Conservation (phyloP, 1,139 yeast species). For the Arxiozyma slooffiae region DNA sequence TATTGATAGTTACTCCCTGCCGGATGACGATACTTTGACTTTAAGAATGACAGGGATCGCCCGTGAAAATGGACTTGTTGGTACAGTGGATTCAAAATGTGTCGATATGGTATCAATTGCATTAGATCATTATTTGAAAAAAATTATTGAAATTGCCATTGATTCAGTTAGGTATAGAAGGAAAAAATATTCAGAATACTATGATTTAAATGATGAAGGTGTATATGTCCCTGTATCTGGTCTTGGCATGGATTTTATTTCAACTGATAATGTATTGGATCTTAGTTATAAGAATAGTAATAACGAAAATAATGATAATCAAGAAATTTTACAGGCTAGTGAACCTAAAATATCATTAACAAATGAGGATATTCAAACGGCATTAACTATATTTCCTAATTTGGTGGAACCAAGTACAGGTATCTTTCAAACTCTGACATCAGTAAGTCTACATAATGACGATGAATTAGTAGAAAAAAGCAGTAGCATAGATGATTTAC, state of each 20-base stretch:
- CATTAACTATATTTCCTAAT: slow-evolving; percentile 57
- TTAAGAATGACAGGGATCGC: slow-evolving; percentile 73
- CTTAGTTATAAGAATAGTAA: background rate
- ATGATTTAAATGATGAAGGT: slow-evolving; percentile 30
- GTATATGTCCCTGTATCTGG: slow-evolving; percentile 22
- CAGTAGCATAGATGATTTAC: slow-evolving; percentile 35
- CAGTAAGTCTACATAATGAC: slow-evolving; percentile 45
- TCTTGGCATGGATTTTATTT: background rate
- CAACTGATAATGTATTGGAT: background rate
- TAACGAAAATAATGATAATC: background rate
- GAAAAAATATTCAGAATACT: slow-evolving; percentile 42
- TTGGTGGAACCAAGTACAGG: slow-evolving; percentile 61
- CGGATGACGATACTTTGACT: slow-evolving; percentile 64
- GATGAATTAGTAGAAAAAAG: slow-evolving; percentile 41
- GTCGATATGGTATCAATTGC: slow-evolving; percentile 73
- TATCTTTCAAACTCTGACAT: slow-evolving; percentile 42
- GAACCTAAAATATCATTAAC: slow-evolving; percentile 38
- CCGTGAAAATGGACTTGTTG: slow-evolving; percentile 86
- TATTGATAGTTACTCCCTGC: slow-evolving; percentile 69
- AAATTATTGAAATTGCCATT: slow-evolving; percentile 63
- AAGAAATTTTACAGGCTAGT: slow-evolving; percentile 6
- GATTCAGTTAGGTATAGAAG: slow-evolving; percentile 59
- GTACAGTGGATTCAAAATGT: slow-evolving; percentile 62
- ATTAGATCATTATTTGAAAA: slow-evolving; percentile 67
- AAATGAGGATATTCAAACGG: slow-evolving; percentile 56